Base-by-base conservation (phyloP, 2,329 filamentous ascomycete genomes). In the Scytalidium sp. region DNA sequence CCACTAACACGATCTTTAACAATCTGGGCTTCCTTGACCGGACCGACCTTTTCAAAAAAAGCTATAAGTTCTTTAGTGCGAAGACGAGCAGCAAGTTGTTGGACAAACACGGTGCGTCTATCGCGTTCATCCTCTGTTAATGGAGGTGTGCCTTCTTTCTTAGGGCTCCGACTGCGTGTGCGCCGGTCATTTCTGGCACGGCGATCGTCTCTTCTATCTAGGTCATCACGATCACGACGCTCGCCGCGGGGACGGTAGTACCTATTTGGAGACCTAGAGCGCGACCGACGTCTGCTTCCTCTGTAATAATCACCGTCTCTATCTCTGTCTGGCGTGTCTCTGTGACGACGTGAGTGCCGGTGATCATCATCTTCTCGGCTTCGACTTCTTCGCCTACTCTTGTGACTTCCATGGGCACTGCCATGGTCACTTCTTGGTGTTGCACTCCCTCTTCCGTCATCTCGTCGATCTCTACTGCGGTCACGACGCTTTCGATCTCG, bases 1-100 rank as follows among this genome's bases (percentile, higher is more conserved):
- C 91, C 90, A 73, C 91, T 97, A 56, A 99, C 92, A 55, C 94
- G 84, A 64, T 99, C 94, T 72, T 97, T 97, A 47, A 99, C 94
- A 64, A 99, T 99, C 75, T 97, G 94, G 45, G 94, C 94, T 69
- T 97, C 94, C 62, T 94, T 95, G 49, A 99, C 94, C 36, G 89
- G 85, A 56, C 94, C 94, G 62, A 94, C 88, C 71, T 93, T 92
- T 69, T 96, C 90, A 65, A 99, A 99, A 70, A 99, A 99, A 54
- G 85, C 82, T 69, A 95, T 93, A 56, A 99, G 79, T 70, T 97
- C 91, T 64, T 90, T 91, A 49, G 90, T 96, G 61, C 93, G 86
- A 57, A 97, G 80, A 65, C 94, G 89, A 59, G 92, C 92, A 60
- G 94, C 94, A 66, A 99, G 87, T 73, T 99, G 94, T 76, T 99